These are phyloP conservation scores for Simplicillium sp. DNA, from an alignment of 2,329 filamentous ascomycete genomes.

Conservation along the genomic window DNA sequence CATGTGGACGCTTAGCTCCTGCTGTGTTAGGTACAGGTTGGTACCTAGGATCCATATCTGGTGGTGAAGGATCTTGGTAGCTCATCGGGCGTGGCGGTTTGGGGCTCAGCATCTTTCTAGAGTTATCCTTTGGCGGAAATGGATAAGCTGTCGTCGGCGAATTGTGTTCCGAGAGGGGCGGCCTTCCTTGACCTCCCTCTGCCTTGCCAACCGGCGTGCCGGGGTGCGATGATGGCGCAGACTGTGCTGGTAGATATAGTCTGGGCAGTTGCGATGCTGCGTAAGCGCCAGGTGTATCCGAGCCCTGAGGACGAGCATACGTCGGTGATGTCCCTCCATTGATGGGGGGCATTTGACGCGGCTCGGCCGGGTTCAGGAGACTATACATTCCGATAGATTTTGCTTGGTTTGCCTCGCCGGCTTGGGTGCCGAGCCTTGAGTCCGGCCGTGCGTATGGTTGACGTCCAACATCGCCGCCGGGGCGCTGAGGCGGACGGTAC, in stretches of 20 bases:
- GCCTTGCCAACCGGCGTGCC: slow-evolving; percentile 15
- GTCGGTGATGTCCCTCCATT: slow-evolving; percentile 9
- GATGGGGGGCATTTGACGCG: slow-evolving; percentile 11
- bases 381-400: slow-evolving; percentile 25
- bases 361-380: slow-evolving; percentile 26
- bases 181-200: slow-evolving; percentile 15
- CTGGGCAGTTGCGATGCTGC: slow-evolving; percentile 12
- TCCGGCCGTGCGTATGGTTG: slow-evolving; percentile 8
- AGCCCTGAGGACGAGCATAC: slow-evolving; percentile 11
- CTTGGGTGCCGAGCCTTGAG: slow-evolving; percentile 12
- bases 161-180: slow-evolving; percentile 19
- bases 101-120: slow-evolving; percentile 21
- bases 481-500: slow-evolving; percentile 4
- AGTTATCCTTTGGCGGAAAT: slow-evolving; percentile 18
- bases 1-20: slow-evolving; percentile 22
- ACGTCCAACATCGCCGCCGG: slow-evolving; percentile 13
- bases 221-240: slow-evolving; percentile 21
- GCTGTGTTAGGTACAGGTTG: slow-evolving; percentile 12
- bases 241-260: slow-evolving; percentile 16
- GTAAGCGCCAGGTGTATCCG: slow-evolving; percentile 10
- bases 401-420: slow-evolving; percentile 12
- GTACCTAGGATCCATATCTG: slow-evolving; percentile 14
- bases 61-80: slow-evolving; percentile 15
- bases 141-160: slow-evolving; percentile 20
- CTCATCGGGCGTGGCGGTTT: slow-evolving; percentile 18